Conservation (phyloP, 2,329 filamentous ascomycete genomes). For the Paecilomyces dactylethromorphus region DNA sequence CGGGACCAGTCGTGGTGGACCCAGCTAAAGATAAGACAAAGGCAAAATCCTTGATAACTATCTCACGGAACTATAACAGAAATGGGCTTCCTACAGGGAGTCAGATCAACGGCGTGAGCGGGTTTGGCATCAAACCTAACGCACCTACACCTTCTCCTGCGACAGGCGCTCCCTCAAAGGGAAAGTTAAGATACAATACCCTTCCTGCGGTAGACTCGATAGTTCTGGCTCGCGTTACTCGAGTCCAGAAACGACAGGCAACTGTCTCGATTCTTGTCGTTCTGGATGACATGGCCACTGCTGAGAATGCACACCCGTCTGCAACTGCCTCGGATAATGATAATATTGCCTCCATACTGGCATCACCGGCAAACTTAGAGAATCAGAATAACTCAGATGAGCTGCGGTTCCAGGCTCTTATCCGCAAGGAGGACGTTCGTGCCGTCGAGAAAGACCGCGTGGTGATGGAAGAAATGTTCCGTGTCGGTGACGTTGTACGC, state of each 20-base stretch:
- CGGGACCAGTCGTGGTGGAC: slow-evolving; percentile 60
- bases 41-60: slow-evolving; percentile 35
- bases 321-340: slow-evolving; percentile 27
- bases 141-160: slow-evolving; percentile 1
- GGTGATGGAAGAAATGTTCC: slow-evolving; percentile 82
- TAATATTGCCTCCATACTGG: slow-evolving; percentile 30
- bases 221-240: slow-evolving; percentile 78
- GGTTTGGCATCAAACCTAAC: not conserved
- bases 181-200: slow-evolving; percentile 56
- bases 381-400: slow-evolving; percentile 54
- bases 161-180: slow-evolving; percentile 7
- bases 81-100: not conserved
- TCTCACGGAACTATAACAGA: slow-evolving; percentile 17
- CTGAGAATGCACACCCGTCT: slow-evolving; percentile 13
- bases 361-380: slow-evolving; percentile 32
- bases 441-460: slow-evolving; percentile 95
- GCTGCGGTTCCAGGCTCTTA: slow-evolving; percentile 67
- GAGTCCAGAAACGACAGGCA: slow-evolving; percentile 78
- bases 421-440: slow-evolving; percentile 83
- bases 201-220: slow-evolving; percentile 74
- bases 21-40: slow-evolving; percentile 31
- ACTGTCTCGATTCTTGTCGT: slow-evolving; percentile 82
- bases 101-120: not conserved
- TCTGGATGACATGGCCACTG: slow-evolving; percentile 41
- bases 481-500: slow-evolving; percentile 85